Percentiles rank a stretch among this genome's conserved stretches.
Evolutionary conservation across 768 basidiomycete genomes (phyloP).

Genomic region (Candolleomyces aberdarensis): DNA sequence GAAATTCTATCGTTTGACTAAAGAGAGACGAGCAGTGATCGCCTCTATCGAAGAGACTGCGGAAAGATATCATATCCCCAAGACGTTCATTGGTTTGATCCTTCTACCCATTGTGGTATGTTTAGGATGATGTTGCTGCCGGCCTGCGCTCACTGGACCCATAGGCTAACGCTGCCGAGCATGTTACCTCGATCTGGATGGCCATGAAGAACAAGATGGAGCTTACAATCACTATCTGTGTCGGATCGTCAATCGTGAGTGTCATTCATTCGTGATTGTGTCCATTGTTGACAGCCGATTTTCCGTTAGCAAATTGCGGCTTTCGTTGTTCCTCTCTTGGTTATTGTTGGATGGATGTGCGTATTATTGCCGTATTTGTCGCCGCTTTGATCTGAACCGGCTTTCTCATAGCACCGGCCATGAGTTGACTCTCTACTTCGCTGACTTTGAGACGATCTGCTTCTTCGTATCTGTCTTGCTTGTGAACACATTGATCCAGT

Average conservation of each 20-base stretch:
- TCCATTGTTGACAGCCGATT: not conserved
- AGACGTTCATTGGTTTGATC: slow-evolving; percentile 83
- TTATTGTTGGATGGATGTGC: slow-evolving; percentile 85
- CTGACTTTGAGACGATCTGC: slow-evolving; percentile 83
- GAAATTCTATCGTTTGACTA: slow-evolving; percentile 23
- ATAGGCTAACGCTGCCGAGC: slow-evolving; percentile 82
- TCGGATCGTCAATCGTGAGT: slow-evolving; percentile 78
- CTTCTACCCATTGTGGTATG: slow-evolving; percentile 83
- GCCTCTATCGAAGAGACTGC: slow-evolving; percentile 93
- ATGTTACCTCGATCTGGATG: slow-evolving; percentile 86
- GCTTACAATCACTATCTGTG: slow-evolving; percentile 73
- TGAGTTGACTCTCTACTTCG: slow-evolving; percentile 78
- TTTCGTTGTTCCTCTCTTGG: slow-evolving; percentile 84
- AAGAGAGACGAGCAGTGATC: slow-evolving; percentile 51
- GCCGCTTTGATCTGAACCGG: slow-evolving; percentile 2
- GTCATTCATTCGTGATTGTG: not conserved
- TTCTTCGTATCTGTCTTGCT: slow-evolving; percentile 88
- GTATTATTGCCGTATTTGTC: slow-evolving; percentile 25
- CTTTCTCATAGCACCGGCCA: slow-evolving; percentile 49
- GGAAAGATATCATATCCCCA: slow-evolving; percentile 73
- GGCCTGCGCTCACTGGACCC: not conserved
- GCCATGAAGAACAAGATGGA: slow-evolving; percentile 68
- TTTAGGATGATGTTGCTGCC: slow-evolving; percentile 9
- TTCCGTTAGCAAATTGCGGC: slow-evolving; percentile 74
- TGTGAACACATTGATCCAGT: slow-evolving; percentile 80